These are phyloP conservation scores for Leishmania major DNA, from an alignment of 208 protist species.

Conservation along the genomic window DNA sequence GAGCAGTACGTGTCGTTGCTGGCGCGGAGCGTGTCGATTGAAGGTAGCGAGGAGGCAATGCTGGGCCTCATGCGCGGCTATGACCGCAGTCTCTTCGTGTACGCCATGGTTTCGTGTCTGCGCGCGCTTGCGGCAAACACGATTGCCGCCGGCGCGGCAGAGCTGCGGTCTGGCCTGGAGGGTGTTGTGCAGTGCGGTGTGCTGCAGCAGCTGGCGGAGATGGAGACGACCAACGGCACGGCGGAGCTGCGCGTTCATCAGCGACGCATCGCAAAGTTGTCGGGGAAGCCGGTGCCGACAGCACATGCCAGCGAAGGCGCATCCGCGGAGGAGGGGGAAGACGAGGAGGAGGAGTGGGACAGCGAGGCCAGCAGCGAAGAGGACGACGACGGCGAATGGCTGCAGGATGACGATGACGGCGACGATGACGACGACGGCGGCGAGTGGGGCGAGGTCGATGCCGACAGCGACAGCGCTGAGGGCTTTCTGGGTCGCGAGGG, in stretches of 20 bases:
- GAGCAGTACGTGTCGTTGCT: slow-evolving; percentile 54
- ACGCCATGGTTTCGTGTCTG: slow-evolving; percentile 43
- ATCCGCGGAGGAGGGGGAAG: slow-evolving; percentile 11
- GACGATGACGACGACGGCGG: slow-evolving; percentile 34
- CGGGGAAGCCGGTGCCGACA: slow-evolving; percentile 6
- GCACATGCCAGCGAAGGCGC: slow-evolving; percentile 18
- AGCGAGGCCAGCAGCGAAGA: slow-evolving; percentile 51
- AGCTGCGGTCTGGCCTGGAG: slow-evolving; percentile 47
- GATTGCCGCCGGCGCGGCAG: slow-evolving; percentile 23
- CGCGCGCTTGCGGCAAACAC: slow-evolving; percentile 17
- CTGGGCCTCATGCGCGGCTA: slow-evolving; percentile 58
- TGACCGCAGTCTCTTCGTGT: slow-evolving; percentile 70
- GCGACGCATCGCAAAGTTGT: slow-evolving; percentile 28
- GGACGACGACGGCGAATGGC: slow-evolving; percentile 46
- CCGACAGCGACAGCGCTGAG: slow-evolving; percentile 28
- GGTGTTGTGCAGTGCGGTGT: slow-evolving; percentile 52
- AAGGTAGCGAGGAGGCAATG: slow-evolving; percentile 24
- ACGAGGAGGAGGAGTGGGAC: slow-evolving; percentile 43
- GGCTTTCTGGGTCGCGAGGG: slow-evolving; percentile 27
- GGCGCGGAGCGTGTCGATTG: slow-evolving; percentile 10
- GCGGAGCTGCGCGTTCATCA: slow-evolving; percentile 41
- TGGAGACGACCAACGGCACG: slow-evolving; percentile 23
- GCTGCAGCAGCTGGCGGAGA: slow-evolving; percentile 45
- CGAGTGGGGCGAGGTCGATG: slow-evolving; percentile 32
- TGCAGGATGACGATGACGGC: slow-evolving; percentile 26